phyloP scores from a whole-genome alignment of 495 filamentous ascomycete species.

The Filosporella fistucella region DNA sequence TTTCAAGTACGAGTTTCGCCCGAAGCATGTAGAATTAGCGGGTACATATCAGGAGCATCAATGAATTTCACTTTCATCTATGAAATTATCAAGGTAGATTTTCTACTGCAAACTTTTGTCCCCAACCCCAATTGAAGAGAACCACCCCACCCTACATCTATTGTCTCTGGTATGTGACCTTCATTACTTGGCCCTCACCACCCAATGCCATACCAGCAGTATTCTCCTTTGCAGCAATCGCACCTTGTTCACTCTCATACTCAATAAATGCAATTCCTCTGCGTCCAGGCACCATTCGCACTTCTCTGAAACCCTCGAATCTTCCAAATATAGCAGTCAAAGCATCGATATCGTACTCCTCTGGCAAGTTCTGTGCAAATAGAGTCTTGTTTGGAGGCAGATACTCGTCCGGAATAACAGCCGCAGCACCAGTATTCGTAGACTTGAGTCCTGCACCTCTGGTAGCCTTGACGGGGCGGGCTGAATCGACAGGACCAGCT shows the following conservation, averaged over 20 bases:
- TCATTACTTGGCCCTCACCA: constrained; percentile 55
- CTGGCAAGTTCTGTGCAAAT: constrained; percentile 91
- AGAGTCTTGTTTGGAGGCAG: constrained; percentile 95
- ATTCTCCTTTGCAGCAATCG: constrained; percentile 93
- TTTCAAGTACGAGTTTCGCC: constrained; percentile 6
- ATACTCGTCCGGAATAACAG: constrained; percentile 93
- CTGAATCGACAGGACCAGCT: constrained; percentile 44
- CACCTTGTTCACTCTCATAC: constrained; percentile 84
- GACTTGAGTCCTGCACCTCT: constrained; percentile 81
- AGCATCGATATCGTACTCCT: constrained; percentile 75
- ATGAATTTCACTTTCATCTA: too few species aligned
- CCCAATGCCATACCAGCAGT: constrained; percentile 86
- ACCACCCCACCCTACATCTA: too few species aligned
- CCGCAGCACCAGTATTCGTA: constrained; percentile 58
- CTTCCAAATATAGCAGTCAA: constrained; percentile 78
- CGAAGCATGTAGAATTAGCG: constrained; percentile 22
- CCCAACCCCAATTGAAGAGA: too few species aligned
- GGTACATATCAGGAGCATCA: constrained; percentile 12
- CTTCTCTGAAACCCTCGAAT: constrained; percentile 94
- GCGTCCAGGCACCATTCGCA: constrained; percentile 80
- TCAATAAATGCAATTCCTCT: constrained; percentile 95
- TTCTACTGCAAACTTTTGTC: neutral
- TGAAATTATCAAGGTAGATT: neutral
- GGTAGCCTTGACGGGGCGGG: constrained; percentile 66
- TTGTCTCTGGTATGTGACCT: constrained; percentile 91